Evolutionary conservation across 495 filamentous ascomycete genomes (phyloP).

Genomic region (Annulohypoxylon nitens): DNA sequence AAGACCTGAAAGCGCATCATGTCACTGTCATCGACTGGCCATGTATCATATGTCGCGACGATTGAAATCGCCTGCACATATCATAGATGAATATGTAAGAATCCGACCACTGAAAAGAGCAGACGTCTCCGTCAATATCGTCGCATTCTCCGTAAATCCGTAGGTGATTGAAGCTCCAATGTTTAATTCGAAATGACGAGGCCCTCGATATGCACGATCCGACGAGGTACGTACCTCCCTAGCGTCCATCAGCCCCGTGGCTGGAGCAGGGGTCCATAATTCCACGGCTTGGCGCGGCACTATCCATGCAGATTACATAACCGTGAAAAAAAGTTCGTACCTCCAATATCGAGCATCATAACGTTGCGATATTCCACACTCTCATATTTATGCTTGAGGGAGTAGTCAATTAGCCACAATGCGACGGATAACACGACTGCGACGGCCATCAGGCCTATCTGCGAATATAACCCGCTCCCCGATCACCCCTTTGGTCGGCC

Average conservation of each 20-base stretch:
- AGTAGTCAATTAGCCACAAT: constrained; percentile 40
- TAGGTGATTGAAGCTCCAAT: constrained; percentile 12
- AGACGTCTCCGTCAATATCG: background rate
- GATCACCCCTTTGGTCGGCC: constrained; percentile 17
- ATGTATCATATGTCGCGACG: constrained; percentile 27
- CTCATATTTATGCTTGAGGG: background rate
- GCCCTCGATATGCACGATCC: background rate
- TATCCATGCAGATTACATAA: constrained; percentile 1
- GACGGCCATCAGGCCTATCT: constrained; percentile 41
- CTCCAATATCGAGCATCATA: background rate
- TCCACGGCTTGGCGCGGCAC: background rate
- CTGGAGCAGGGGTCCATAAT: background rate
- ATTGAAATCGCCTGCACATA: background rate
- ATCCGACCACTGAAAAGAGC: background rate
- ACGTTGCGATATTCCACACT: background rate
- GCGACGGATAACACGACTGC: constrained; percentile 51
- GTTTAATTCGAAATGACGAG: constrained; percentile 7
- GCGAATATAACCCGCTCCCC: constrained; percentile 25
- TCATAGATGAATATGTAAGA: background rate
- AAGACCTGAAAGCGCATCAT: constrained; percentile 55
- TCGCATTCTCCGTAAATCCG: background rate
- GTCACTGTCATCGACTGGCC: constrained; percentile 10
- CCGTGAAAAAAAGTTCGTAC: constrained; percentile 5
- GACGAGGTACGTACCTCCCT: constrained; percentile 6
- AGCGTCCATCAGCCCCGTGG: constrained; percentile 12